Conservation (phyloP, 257 asterid genomes). For the Lithospermum erythrorhizon region DNA sequence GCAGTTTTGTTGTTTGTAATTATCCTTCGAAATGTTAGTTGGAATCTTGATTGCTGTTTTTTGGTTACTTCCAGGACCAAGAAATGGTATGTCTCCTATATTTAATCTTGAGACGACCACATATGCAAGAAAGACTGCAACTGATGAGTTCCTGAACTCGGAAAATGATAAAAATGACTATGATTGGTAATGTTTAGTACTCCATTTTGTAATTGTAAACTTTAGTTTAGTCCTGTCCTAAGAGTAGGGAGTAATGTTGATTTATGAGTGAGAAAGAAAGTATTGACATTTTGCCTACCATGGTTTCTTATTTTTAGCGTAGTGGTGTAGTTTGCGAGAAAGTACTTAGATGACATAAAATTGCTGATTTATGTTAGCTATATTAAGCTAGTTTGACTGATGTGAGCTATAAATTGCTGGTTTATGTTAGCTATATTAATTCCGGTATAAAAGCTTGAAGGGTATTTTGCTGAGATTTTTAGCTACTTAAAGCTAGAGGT, state of each 20-base stretch:
- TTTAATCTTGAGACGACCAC: conserved; percentile 48
- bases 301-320: not conserved
- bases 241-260: not conserved
- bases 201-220: not conserved
- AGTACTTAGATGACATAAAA: not conserved
- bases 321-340: not conserved
- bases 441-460: too few species aligned
- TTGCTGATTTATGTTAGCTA: too few species aligned
- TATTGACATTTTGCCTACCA: not conserved
- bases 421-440: too few species aligned
- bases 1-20: not conserved
- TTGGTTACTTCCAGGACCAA: conserved; percentile 41
- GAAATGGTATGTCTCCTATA: conserved; percentile 46
- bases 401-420: too few species aligned
- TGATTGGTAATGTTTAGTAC: conserved; percentile 45
- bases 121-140: conserved; percentile 55
- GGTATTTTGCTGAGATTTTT: too few species aligned
- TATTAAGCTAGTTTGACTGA: too few species aligned
- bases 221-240: not conserved
- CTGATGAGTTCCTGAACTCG: conserved; percentile 89
- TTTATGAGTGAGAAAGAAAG: not conserved
- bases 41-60: not conserved
- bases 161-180: conserved; percentile 96
- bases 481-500: too few species aligned
- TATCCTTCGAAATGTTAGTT: not conserved